phyloP scores from a whole-genome alignment of 2,329 filamentous ascomycete species.

The Aspergillus sp. region DNA sequence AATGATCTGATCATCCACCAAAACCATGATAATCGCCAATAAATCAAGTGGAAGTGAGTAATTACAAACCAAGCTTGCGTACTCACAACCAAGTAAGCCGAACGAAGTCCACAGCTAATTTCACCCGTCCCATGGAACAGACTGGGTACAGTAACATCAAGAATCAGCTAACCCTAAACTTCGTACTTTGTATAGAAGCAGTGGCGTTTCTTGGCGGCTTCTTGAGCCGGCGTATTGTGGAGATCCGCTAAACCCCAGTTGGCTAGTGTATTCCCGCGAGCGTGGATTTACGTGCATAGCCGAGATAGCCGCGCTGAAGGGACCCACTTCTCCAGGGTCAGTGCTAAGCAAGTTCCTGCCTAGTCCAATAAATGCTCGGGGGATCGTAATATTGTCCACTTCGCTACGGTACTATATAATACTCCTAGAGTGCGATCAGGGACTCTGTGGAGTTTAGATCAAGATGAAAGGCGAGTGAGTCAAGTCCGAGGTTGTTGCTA shows the following conservation, averaged over 20 bases:
- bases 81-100: too few species aligned
- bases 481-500: too few species aligned
- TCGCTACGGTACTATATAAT: too few species aligned
- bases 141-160: neutral
- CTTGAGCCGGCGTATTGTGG: neutral
- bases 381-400: neutral
- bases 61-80: too few species aligned
- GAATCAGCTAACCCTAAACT: neutral
- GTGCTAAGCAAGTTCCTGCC: too few species aligned
- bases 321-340: neutral
- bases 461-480: too few species aligned
- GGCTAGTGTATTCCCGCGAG: neutral
- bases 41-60: too few species aligned
- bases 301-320: neutral
- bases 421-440: too few species aligned
- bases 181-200: neutral
- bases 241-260: neutral
- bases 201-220: neutral
- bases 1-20: neutral
- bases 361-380: conserved; percentile 1
- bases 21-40: neutral
- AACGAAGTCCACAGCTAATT: neutral
- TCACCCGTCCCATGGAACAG: neutral
- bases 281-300: neutral
- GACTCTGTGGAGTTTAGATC: too few species aligned